A percentile compares a stretch with the other conserved stretches of the same genome.
phyloP scores from a whole-genome alignment of 306 rosid genomes.

The Sophora flavescens region DNA sequence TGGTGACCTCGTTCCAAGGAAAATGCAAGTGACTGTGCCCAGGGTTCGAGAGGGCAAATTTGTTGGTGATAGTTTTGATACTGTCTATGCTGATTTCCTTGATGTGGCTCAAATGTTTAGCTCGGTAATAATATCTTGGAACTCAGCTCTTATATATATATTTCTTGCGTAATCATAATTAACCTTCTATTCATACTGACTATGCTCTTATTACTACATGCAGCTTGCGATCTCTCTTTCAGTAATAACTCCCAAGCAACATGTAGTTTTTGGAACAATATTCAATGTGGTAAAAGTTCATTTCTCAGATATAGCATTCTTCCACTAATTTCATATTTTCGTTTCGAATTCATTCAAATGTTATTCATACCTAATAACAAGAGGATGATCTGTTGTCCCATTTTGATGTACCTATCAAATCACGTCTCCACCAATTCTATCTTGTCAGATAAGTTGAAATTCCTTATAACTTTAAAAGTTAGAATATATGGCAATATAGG shows the following conservation, averaged over 20 bases:
- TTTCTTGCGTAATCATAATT: background rate
- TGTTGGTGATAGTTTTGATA: background rate
- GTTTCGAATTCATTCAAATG: no score
- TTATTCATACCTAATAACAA: no score
- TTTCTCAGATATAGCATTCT: background rate
- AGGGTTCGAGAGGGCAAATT: background rate
- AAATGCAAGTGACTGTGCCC: slow-evolving; percentile 22
- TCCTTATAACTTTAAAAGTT: no score
- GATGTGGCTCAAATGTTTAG: slow-evolving; percentile 24
- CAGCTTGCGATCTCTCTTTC: slow-evolving; percentile 44
- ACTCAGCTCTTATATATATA: background rate
- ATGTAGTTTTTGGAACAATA: slow-evolving; percentile 30
- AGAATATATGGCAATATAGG: no score
- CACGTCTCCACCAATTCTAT: no score
- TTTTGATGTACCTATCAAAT: no score
- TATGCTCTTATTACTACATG: slow-evolving; percentile 3
- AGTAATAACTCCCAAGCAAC: slow-evolving; percentile 30
- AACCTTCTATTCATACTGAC: background rate
- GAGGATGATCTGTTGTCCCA: no score
- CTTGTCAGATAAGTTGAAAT: no score
- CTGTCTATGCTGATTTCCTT: background rate
- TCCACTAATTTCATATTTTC: background rate
- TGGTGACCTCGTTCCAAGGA: slow-evolving; percentile 6
- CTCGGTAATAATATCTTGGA: background rate
- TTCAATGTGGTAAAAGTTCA: slow-evolving; percentile 40